Evolutionary conservation across 768 basidiomycete genomes (phyloP).

Genomic region (Ramaria sp.): DNA sequence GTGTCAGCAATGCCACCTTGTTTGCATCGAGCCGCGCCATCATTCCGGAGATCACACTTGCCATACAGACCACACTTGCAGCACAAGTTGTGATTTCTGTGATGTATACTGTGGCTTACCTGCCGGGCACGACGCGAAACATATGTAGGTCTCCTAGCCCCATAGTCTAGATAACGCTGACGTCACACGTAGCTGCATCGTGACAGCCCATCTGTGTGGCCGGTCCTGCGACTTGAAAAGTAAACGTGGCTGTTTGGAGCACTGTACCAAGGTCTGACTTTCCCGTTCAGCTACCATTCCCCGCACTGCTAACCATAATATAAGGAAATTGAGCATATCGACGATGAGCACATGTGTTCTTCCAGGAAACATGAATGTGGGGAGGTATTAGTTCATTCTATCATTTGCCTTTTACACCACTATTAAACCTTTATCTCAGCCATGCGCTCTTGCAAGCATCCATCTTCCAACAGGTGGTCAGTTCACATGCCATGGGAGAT

Average conservation of each 20-base stretch:
- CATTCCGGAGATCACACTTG: slow-evolving; percentile 45
- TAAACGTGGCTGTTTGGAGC: slow-evolving; percentile 38
- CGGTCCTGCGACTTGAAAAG: slow-evolving; percentile 34
- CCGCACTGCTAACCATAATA: neutral
- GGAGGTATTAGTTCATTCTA: slow-evolving; percentile 23
- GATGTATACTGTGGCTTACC: slow-evolving; percentile 35
- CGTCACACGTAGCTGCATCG: slow-evolving; percentile 33
- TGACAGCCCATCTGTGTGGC: slow-evolving; percentile 44
- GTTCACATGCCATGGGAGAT: neutral
- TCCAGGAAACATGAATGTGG: slow-evolving; percentile 47
- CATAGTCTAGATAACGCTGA: neutral
- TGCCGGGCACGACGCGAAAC: slow-evolving; percentile 47
- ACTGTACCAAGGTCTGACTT: slow-evolving; percentile 41
- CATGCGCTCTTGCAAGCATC: neutral
- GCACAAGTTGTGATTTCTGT: slow-evolving; percentile 32
- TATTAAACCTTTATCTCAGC: neutral
- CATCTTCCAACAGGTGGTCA: neutral
- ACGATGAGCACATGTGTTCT: slow-evolving; percentile 42
- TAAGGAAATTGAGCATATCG: slow-evolving; percentile 38
- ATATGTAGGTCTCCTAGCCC: slow-evolving; percentile 31
- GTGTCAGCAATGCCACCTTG: slow-evolving; percentile 38
- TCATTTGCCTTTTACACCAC: neutral
- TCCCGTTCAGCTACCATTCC: no score
- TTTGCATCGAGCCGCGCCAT: slow-evolving; percentile 34
- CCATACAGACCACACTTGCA: slow-evolving; percentile 37